A percentile compares a stretch with the other conserved stretches of the same genome.
These are phyloP conservation scores for Candida labiduridarum DNA, from an alignment of 1,139 yeast species.

Conservation along the genomic window DNA sequence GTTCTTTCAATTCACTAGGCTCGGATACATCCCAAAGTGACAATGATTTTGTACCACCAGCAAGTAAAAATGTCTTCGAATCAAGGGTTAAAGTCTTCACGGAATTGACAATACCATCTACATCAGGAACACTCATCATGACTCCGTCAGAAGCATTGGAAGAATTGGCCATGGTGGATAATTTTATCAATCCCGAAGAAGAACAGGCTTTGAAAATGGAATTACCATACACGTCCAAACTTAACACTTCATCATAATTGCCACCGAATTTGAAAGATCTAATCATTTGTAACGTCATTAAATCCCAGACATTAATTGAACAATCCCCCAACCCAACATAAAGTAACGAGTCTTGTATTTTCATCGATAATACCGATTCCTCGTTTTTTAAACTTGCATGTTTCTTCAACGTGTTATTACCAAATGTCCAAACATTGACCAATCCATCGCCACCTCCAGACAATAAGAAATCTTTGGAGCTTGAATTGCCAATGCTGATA, in stretches of 20 bases:
- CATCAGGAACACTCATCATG: conserved; percentile 18
- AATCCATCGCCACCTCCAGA: conserved; percentile 91
- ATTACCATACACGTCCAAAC: conserved; percentile 51
- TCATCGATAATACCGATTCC: conserved; percentile 70
- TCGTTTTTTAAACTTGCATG: conserved; percentile 59
- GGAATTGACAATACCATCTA: conserved; percentile 23
- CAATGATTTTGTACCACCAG: conserved; percentile 42
- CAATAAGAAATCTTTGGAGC: conserved; percentile 21
- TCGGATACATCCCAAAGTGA: conserved; percentile 40
- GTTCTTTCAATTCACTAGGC: conserved; percentile 17
- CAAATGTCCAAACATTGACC: conserved; percentile 70
- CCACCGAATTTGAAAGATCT: conserved; percentile 50
- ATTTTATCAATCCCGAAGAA: conserved; percentile 55
- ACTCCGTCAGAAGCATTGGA: conserved; percentile 12
- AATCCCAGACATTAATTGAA: conserved; percentile 77
- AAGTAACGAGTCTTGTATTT: conserved; percentile 61
- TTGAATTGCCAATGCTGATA: conserved; percentile 17
- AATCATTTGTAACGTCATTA: conserved; percentile 74
- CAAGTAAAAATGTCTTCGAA: conserved; percentile 31
- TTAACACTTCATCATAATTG: conserved; percentile 35
- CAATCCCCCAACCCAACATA: conserved; percentile 83
- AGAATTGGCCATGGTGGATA: conserved; percentile 39
- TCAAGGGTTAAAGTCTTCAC: conserved; percentile 28
- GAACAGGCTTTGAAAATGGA: conserved; percentile 59
- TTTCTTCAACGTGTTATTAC: conserved; percentile 16